Evolutionary conservation across 2,329 filamentous ascomycete species (phyloP), one percentile per base, ranked within the genome.

Genomic region (Fusarium dlaminii): DNA sequence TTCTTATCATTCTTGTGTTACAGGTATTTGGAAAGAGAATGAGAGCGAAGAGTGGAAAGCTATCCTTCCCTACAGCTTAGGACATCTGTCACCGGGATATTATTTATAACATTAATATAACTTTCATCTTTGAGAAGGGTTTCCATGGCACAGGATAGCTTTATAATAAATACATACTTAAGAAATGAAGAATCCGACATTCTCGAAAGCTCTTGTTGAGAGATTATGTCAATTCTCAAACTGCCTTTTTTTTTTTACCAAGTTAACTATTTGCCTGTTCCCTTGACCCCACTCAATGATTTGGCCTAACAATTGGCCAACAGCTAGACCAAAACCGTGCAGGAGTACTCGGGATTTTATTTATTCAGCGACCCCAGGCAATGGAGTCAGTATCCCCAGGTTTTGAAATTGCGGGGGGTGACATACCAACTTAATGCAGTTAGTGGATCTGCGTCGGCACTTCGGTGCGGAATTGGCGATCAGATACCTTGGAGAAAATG

Each of bases 41-140:
- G 24, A 54, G 49, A 6, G 2, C 0, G 0, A 22, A 17, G n/a
- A 37, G 13, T 7, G 32, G 49, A 22, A 15, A 54, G 2, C 0
- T 54, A 11, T 4, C 0, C 0, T 54, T 29, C 10, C 24, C 48
- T 9, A 34, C 22, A 3, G 22, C 11, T 13, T 29, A 46, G 22
- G 4, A 42, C n/a, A n/a, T n/a, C n/a, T n/a, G n/a, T n/a, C n/a
- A n/a, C n/a, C n/a, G n/a, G n/a, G n/a, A n/a, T n/a, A n/a, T n/a
- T n/a, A n/a, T n/a, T n/a, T n/a, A n/a, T n/a, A n/a, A n/a, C n/a
- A n/a, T n/a, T n/a, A n/a, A n/a, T n/a, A n/a, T n/a, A n/a, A n/a
- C n/a, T n/a, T n/a, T 36, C 10, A 17, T 36, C 34, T 36, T 17
- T 36, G 10, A 36, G 8, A 36, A 36, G 10, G 34, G 17, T 17